These are phyloP conservation scores for Juglanconis oblonga DNA, from an alignment of 2,329 filamentous ascomycete species.

Conservation along the genomic window DNA sequence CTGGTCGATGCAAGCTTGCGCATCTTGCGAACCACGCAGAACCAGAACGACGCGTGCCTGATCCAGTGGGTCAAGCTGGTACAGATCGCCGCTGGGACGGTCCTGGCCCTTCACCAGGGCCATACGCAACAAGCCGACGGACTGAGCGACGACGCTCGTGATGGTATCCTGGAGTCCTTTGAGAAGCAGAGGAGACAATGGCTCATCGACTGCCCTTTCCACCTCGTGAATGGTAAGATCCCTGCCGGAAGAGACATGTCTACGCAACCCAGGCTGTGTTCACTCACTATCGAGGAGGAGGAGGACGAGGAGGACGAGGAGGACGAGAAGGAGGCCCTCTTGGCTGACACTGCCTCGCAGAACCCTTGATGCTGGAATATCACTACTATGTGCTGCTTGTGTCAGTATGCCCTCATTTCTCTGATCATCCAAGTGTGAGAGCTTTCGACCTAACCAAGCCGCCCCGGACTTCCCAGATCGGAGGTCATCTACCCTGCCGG, in stretches of 20 bases:
- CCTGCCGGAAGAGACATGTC: not conserved
- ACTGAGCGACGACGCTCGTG: slow-evolving; percentile 7
- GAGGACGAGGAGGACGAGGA: too few species aligned
- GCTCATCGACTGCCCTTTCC: slow-evolving; percentile 15
- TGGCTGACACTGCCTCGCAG: not conserved
- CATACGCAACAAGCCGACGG: not conserved
- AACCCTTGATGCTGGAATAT: slow-evolving; percentile 16
- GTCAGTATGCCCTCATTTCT: not conserved
- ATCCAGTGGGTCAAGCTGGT: slow-evolving; percentile 8
- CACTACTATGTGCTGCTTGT: slow-evolving; percentile 8
- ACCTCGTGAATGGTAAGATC: slow-evolving; percentile 12
- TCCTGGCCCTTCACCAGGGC: not conserved
- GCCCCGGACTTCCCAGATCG: not conserved
- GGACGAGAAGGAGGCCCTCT: too few species aligned
- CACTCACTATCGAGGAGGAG: too few species aligned
- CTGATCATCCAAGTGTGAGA: not conserved
- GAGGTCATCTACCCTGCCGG: slow-evolving; percentile 16
- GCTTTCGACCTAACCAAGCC: not conserved
- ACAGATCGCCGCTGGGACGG: slow-evolving; percentile 2
- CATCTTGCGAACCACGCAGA: slow-evolving; percentile 4
- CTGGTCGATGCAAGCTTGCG: slow-evolving; percentile 2
- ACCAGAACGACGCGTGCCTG: slow-evolving; percentile 9
- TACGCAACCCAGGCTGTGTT: not conserved
- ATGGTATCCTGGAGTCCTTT: slow-evolving; percentile 8
- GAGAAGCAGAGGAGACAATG: slow-evolving; percentile 9